Evolutionary conservation across 495 filamentous ascomycete genomes (phyloP).

Genomic region (Lasiosphaeria miniovina): DNA sequence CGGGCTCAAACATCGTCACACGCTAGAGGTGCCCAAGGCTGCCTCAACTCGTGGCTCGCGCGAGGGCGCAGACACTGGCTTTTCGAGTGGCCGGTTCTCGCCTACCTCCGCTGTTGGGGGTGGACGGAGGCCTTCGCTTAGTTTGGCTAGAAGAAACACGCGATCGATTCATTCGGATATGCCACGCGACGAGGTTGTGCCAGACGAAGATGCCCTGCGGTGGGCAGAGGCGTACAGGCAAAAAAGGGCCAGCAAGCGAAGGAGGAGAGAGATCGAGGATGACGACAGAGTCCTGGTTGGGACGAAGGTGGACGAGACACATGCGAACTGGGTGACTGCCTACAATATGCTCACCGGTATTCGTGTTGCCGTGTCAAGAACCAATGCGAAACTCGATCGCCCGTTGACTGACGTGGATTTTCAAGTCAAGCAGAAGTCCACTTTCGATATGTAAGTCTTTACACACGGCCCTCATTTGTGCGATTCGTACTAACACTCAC

Average conservation of each 20-base stretch:
- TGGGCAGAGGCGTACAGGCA: constrained; percentile 93
- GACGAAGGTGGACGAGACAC: constrained; percentile 95
- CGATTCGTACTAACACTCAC: constrained; percentile 11
- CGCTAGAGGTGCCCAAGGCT: constrained; percentile 76
- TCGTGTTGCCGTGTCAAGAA: constrained; percentile 91
- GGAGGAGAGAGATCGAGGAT: constrained; percentile 81
- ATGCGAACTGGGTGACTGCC: constrained; percentile 96
- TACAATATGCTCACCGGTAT: constrained; percentile 99
- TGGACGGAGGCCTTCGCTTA: constrained; percentile 74
- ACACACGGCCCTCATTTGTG: not conserved
- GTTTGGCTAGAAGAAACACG: constrained; percentile 73
- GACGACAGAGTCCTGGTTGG: constrained; percentile 95
- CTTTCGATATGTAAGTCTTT: constrained; percentile 75
- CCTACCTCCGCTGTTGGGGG: constrained; percentile 57
- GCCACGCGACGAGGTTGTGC: constrained; percentile 75
- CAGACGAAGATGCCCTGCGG: constrained; percentile 81
- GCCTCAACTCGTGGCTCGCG: constrained; percentile 47
- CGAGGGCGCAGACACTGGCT: constrained; percentile 62
- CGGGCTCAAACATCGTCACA: constrained; percentile 77
- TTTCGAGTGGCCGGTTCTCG: constrained; percentile 78
- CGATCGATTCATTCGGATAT: constrained; percentile 81
- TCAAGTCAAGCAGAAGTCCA: constrained; percentile 89
- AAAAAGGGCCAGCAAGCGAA: constrained; percentile 79
- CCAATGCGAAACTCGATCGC: constrained; percentile 94
- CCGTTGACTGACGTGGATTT: constrained; percentile 88